Percentiles rank a stretch among this genome's conserved stretches.
phyloP scores from a whole-genome alignment of 768 basidiomycete species.

The Kwoniella dejecticola region DNA sequence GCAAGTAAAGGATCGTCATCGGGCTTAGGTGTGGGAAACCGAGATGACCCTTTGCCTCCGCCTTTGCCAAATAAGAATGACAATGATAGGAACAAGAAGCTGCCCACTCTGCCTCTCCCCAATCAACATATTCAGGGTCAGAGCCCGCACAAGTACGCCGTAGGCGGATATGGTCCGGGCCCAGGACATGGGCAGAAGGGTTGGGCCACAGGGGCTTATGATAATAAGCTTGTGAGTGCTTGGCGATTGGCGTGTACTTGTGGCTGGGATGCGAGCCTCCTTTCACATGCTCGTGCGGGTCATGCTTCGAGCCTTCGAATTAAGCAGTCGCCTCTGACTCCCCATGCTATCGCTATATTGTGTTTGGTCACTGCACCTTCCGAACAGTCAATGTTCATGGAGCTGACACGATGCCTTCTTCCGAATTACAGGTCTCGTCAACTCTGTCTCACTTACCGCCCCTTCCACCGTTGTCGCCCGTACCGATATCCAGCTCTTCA shows the following conservation, averaged over 20 bases:
- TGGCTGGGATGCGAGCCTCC: too few relatives aligned
- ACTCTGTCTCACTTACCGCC: slow-evolving; percentile 48
- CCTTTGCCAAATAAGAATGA: slow-evolving; percentile 24
- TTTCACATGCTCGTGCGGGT: too few relatives aligned
- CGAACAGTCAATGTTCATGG: too few relatives aligned
- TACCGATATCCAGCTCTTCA: slow-evolving; percentile 17
- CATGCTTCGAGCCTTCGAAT: too few relatives aligned
- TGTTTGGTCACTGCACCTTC: too few relatives aligned
- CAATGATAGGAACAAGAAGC: slow-evolving; percentile 9
- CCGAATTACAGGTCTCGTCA: slow-evolving; percentile 36
- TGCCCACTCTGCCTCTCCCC: slow-evolving; percentile 17
- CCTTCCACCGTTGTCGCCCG: slow-evolving; percentile 44
- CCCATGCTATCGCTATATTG: too few relatives aligned
- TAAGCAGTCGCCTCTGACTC: too few relatives aligned
- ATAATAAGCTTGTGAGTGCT: slow-evolving; percentile 51
- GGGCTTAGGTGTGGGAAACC: slow-evolving; percentile 7
- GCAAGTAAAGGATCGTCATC: slow-evolving; percentile 12
- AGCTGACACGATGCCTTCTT: background rate
- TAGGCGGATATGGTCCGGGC: background rate
- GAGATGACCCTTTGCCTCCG: slow-evolving; percentile 11
- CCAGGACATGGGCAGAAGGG: slow-evolving; percentile 5
- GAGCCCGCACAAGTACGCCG: slow-evolving; percentile 19
- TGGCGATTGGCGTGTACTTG: background rate
- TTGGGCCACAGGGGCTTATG: slow-evolving; percentile 39
- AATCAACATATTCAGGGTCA: too few relatives aligned